Conservation (phyloP, 2,329 filamentous ascomycete species). For the Teratosphaeria nubilosa region DNA sequence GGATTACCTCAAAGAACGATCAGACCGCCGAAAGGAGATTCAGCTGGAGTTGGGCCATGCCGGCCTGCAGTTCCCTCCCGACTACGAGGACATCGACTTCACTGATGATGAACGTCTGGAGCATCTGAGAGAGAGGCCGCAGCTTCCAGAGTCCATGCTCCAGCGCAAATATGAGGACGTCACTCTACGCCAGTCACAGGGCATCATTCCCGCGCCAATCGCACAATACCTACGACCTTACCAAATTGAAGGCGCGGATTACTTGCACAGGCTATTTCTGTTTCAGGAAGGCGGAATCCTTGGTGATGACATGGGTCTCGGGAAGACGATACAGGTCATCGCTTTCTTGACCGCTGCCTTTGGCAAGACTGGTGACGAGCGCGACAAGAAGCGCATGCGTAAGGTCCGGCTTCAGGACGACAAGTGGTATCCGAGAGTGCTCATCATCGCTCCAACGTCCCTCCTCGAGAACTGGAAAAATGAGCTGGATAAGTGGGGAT, state of each 20-base stretch:
- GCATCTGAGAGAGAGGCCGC: conserved; percentile 57
- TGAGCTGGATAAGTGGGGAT: conserved; percentile 83
- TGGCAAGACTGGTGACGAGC: conserved; percentile 83
- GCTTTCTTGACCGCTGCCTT: conserved; percentile 86
- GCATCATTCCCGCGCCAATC: conserved; percentile 76
- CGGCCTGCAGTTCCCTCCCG: conserved; percentile 67
- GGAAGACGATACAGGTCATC: conserved; percentile 93
- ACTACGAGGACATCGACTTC: conserved; percentile 65
- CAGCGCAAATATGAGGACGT: conserved; percentile 62
- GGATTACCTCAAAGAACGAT: conserved; percentile 61
- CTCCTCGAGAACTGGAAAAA: conserved; percentile 85
- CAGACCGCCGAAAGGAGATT: conserved; percentile 57
- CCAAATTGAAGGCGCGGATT: conserved; percentile 74
- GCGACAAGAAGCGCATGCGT: conserved; percentile 77
- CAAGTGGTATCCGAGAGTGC: conserved; percentile 69
- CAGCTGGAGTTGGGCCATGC: conserved; percentile 51
- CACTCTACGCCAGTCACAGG: conserved; percentile 61
- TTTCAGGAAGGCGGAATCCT: conserved; percentile 85
- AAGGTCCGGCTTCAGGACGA: conserved; percentile 58
- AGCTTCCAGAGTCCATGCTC: conserved; percentile 55
- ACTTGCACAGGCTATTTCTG: conserved; percentile 80
- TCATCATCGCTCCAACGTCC: conserved; percentile 82
- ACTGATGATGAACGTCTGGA: conserved; percentile 57
- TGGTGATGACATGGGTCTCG: conserved; percentile 94
- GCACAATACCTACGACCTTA: conserved; percentile 89